phyloP scores from a whole-genome alignment of 495 filamentous ascomycete genomes.

The Trichoderma orchidacearum region DNA sequence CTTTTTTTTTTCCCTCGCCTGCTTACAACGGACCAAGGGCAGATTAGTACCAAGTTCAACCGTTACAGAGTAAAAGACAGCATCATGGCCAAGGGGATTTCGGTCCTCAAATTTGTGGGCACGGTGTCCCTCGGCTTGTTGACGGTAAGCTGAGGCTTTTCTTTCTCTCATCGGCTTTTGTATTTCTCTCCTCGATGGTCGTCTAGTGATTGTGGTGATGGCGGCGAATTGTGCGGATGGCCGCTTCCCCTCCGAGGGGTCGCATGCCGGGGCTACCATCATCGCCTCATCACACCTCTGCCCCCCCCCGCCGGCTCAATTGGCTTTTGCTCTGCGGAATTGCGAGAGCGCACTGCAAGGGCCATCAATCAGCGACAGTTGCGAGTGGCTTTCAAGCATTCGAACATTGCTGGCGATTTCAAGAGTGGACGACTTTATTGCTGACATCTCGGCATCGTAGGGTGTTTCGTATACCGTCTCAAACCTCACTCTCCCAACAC shows the following conservation, averaged over 20 bases:
- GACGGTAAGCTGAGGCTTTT: conserved; percentile 53
- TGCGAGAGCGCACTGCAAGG: background rate
- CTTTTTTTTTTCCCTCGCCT: background rate
- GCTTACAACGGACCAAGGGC: background rate
- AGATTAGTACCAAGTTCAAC: no score
- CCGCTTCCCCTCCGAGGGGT: conserved; percentile 6
- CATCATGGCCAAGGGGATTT: conserved; percentile 54
- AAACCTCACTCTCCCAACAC: conserved; percentile 57
- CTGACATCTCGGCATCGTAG: conserved; percentile 24
- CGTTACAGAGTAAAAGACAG: background rate
- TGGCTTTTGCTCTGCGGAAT: background rate
- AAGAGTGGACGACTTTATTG: background rate
- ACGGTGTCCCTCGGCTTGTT: conserved; percentile 75
- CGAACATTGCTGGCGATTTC: no score
- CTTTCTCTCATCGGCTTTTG: background rate
- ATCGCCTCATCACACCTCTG: background rate
- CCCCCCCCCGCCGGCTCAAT: background rate
- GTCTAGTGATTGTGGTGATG: background rate
- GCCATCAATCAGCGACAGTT: no score
- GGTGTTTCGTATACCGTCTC: conserved; percentile 73
- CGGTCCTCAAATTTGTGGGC: conserved; percentile 77
- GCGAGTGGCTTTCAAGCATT: no score
- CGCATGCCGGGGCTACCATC: conserved; percentile 5
- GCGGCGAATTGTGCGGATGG: background rate
- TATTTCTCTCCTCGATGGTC: background rate